Evolutionary conservation across 2,329 filamentous ascomycete genomes (phyloP), one percentile per base, ranked within the genome.

Genomic region (Neonectria punicea): DNA sequence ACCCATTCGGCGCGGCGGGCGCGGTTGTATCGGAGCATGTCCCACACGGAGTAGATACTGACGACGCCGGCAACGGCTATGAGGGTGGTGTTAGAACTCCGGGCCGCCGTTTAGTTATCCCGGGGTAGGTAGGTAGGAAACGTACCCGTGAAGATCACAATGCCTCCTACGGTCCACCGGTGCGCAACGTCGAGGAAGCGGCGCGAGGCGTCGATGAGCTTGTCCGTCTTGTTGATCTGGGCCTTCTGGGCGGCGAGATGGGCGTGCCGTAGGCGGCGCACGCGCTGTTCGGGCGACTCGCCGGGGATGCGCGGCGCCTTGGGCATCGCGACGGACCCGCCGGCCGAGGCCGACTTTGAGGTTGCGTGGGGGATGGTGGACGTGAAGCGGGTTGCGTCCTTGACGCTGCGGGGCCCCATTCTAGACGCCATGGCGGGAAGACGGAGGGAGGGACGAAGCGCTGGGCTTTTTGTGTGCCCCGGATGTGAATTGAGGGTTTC

Each of bases 321-420:
- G 59, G 71, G 64, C 32, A 68, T 65, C 28, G 81, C 79, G 43
- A 77, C 75, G 58, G 79, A 74, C 30, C 80, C 78, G 60, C 77
- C 78, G 66, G 75, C 74, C 47, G 85, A 79, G 66, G 75, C 74
- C 46, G 85, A 79, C 77, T 92, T 92, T 70, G 89, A 88, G 69
- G 86, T 86, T 73, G 91, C 92, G 80, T 93, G 92, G 57, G 82
- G 81, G 63, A 82, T 81, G 63, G 81, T 83, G 61, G 81, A 83
- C 39, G 81, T 83, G 77, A 83, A 96, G 76, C 92, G 90, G 74
- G 93, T 96, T 71, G 93, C 92, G 78, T 94, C 92, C 73, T 88
- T 88, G 77, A 92, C 90, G 81, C 89, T 92, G 77, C 91, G 90
- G 66, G 91, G 86, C 69, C 82, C 82, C 49, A 83, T 79, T 71